Base-by-base conservation (phyloP, 2,329 filamentous ascomycete species). In the Geosmithia flava region DNA sequence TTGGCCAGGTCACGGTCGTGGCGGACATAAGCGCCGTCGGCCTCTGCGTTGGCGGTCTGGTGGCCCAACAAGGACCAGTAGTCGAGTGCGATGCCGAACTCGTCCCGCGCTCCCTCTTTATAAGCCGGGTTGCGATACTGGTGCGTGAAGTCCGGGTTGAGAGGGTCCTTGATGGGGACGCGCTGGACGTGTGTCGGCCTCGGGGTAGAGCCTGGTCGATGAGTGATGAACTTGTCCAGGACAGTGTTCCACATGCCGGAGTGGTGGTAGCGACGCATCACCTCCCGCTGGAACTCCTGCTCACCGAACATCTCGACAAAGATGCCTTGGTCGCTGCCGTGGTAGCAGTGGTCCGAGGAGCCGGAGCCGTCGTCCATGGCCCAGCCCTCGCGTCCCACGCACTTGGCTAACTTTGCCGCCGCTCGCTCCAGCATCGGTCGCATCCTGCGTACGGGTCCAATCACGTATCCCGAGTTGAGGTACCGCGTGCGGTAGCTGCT, bases 1-100 rank as follows among this genome's bases (percentile, higher is more conserved):
- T 51, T 47, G 10, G 45, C 27, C 4, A 60, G 42, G 3, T 55
- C 48, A n/a, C 44, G 19, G 46, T 50, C 49, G 45, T 88, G 54
- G 1, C 50, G 54, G 47, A 61, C 51, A 46, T 55, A 61, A 16
- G 54, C 54, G 16, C 44, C 40, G 42, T 61, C 58, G 37, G 45
- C 44, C 17, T 53, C 49, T 7, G 55, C 53, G 47, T 60, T 55
- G 40, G 53, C 51, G 0, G 55, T 57, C 47, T 61, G 56, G 43
- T 59, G 56, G n/a, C 54, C 54, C 1, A 61, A 47, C 19, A 53
- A 45, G 10, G 55, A 57, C 53, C 54, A 59, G 47, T 59, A 58
- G 48, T 61, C 59, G 37, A 61, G 47, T 3, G 48, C 52, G 16
- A 61, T 58, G 20, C 58, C 57, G 40, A 52, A 56, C 45, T 61